A percentile compares a stretch with the other conserved stretches of the same genome.
Conservation (phyloP, 2,329 filamentous ascomycete species). For the Magnaporthales sp. region DNA sequence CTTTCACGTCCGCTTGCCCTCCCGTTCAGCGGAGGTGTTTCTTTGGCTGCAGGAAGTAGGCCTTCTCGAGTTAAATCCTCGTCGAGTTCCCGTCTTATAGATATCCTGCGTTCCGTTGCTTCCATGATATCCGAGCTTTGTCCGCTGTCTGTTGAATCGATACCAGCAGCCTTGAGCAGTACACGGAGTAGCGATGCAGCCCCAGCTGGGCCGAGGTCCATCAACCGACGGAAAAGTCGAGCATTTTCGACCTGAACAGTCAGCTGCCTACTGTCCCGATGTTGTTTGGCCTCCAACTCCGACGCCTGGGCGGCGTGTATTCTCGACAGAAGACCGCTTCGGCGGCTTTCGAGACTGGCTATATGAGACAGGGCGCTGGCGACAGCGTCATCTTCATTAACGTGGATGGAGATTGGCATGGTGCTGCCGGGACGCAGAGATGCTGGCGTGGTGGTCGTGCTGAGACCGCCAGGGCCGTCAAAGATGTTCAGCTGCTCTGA, state of each 20-base stretch:
- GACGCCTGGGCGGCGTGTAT: background rate
- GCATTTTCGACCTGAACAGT: slow-evolving; percentile 1
- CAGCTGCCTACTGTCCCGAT: background rate
- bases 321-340: background rate
- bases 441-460: background rate
- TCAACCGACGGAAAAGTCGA: slow-evolving; percentile 2
- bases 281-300: slow-evolving; percentile 1
- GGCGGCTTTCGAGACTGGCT: background rate
- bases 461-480: background rate
- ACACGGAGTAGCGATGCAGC: slow-evolving; percentile 4
- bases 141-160: background rate
- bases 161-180: slow-evolving; percentile 1
- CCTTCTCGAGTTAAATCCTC: slow-evolving; percentile 1
- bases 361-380: slow-evolving; percentile 3
- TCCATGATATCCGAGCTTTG: background rate
- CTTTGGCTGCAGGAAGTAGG: background rate
- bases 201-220: slow-evolving; percentile 4
- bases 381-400: slow-evolving; percentile 5
- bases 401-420: slow-evolving; percentile 2
- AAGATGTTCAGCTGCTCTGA: background rate
- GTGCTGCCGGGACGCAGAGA: slow-evolving; percentile 1
- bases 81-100: background rate
- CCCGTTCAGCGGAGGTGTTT: background rate
- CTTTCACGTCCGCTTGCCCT: too few relatives aligned
- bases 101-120: background rate